Evolutionary conservation across 2,329 filamentous ascomycete genomes (phyloP).

Genomic region (Ophiocordyceps camponoti-rufipedis): DNA sequence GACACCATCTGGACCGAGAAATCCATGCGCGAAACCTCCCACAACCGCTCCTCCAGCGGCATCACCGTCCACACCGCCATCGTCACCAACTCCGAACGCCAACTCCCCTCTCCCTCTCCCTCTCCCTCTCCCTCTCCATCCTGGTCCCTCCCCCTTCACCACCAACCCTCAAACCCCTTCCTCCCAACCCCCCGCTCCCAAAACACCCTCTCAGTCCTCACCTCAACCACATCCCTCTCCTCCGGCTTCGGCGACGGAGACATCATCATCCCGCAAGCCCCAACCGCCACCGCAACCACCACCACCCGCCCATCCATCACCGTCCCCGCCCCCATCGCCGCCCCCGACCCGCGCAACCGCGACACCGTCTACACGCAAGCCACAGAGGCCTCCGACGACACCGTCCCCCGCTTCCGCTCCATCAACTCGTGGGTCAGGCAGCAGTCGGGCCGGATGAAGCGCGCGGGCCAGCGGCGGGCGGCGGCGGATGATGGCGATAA

Average conservation of each 20-base stretch:
- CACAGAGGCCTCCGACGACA: constrained; percentile 33
- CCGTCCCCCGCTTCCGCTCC: constrained; percentile 35
- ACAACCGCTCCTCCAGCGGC: not conserved
- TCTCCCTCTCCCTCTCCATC: no score
- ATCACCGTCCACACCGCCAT: constrained; percentile 5
- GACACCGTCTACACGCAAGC: constrained; percentile 34
- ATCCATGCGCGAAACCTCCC: no score
- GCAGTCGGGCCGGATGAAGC: constrained; percentile 35
- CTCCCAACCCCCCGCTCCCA: constrained; percentile 4
- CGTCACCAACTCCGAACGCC: constrained; percentile 1
- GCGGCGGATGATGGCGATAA: constrained; percentile 6
- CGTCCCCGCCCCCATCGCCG: constrained; percentile 1
- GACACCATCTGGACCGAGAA: constrained; percentile 3
- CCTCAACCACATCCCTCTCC: constrained; percentile 40
- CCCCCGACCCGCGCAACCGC: constrained; percentile 9
- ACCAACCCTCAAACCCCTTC: constrained; percentile 2
- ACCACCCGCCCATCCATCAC: constrained; percentile 3
- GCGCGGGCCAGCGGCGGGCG: constrained; percentile 19
- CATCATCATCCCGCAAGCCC: constrained; percentile 25
- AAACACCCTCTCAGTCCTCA: constrained; percentile 15
- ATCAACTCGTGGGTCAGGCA: constrained; percentile 48
- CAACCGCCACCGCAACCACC: constrained; percentile 3
- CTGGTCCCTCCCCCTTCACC: not conserved
- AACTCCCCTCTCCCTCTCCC: not conserved
- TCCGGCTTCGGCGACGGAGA: constrained; percentile 47